These are phyloP conservation scores for Achlya hypogyna DNA, from an alignment of 352 stramenopile genomes.

Conservation along the genomic window DNA sequence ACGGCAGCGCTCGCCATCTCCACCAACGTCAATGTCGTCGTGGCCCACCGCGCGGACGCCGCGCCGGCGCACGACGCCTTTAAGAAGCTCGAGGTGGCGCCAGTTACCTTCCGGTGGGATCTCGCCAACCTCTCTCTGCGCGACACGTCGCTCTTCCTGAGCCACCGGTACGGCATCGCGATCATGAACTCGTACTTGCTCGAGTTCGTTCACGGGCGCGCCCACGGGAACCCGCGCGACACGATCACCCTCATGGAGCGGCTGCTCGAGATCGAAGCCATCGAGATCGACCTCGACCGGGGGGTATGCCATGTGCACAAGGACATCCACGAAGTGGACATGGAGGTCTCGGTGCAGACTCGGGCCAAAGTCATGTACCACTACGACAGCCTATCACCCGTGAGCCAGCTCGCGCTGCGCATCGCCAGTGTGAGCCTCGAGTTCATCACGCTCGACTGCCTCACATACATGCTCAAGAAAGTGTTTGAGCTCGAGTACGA, in stretches of 20 bases:
- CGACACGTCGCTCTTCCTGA: slow-evolving; percentile 61
- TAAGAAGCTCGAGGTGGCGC: slow-evolving; percentile 34
- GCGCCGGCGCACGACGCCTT: slow-evolving; percentile 30
- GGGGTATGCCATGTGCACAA: slow-evolving; percentile 55
- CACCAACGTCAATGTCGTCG: slow-evolving; percentile 44
- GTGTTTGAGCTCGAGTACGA: slow-evolving; percentile 34
- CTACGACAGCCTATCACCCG: slow-evolving; percentile 37
- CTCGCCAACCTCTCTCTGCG: slow-evolving; percentile 52
- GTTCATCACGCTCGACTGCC: slow-evolving; percentile 43
- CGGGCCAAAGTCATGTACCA: slow-evolving; percentile 62
- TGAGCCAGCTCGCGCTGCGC: slow-evolving; percentile 54
- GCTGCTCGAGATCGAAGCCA: slow-evolving; percentile 59
- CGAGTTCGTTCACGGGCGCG: slow-evolving; percentile 56
- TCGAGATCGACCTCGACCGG: slow-evolving; percentile 35
- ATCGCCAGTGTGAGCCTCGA: slow-evolving; percentile 60
- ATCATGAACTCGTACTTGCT: slow-evolving; percentile 77
- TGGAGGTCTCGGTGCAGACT: slow-evolving; percentile 60
- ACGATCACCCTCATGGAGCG: slow-evolving; percentile 58
- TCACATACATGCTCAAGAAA: slow-evolving; percentile 41
- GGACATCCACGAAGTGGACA: slow-evolving; percentile 67
- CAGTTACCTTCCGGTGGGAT: slow-evolving; percentile 37
- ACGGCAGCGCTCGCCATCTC: slow-evolving; percentile 45
- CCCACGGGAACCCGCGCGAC: slow-evolving; percentile 54
- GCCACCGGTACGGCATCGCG: slow-evolving; percentile 64
- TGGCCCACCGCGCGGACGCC: slow-evolving; percentile 36